phyloP scores from a whole-genome alignment of 495 filamentous ascomycete species.

The Penicillium turbatum region DNA sequence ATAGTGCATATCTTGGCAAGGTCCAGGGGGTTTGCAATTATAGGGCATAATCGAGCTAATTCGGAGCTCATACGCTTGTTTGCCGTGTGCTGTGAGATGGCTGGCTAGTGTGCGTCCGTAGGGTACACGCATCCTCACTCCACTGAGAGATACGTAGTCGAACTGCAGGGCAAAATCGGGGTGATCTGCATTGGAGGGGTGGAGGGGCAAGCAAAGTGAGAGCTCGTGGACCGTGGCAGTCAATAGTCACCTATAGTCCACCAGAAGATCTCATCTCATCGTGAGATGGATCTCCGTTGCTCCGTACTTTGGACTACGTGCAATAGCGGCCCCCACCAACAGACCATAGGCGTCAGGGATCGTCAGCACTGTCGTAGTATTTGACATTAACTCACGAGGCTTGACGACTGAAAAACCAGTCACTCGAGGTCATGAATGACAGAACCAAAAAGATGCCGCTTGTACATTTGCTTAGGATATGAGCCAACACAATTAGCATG shows the following conservation, averaged over 20 bases:
- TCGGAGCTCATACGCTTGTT: not conserved
- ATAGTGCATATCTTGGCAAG: not conserved
- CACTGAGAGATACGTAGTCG: not conserved
- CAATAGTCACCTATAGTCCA: not conserved
- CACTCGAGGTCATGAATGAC: no score
- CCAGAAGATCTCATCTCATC: not conserved
- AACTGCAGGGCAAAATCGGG: not conserved
- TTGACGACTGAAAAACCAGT: no score
- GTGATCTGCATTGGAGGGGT: not conserved
- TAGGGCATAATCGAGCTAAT: not conserved
- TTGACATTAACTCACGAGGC: no score
- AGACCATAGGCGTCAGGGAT: not conserved
- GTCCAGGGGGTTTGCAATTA: no score
- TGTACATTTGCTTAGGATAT: no score
- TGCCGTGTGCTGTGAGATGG: not conserved
- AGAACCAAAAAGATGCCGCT: no score
- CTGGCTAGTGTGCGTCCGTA: not conserved
- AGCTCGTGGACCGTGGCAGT: not conserved
- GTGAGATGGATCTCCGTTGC: not conserved
- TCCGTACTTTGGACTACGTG: not conserved
- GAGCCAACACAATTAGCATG: no score
- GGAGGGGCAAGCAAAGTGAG: constrained; percentile 3
- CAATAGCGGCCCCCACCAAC: not conserved
- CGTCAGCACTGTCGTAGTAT: not conserved
- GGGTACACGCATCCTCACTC: no score